Evolutionary conservation across 2,329 filamentous ascomycete genomes (phyloP), one percentile per base, ranked within the genome.

Genomic region (Paecilomyces sp.): DNA sequence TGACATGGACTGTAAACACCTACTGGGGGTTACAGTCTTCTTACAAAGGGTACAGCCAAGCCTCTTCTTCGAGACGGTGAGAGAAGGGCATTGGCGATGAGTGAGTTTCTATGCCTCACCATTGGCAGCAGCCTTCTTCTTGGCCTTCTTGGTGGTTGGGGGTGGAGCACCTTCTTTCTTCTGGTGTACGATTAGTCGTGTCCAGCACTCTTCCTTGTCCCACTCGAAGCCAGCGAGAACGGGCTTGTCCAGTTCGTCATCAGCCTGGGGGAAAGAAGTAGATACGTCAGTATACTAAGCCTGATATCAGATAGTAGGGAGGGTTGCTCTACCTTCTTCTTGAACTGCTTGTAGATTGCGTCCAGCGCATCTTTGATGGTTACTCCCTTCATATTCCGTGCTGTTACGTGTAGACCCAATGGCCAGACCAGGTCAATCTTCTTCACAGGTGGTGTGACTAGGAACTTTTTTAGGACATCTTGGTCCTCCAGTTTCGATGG

Each of bases 331-430:
- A 92, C 93, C 85, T 92, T 89, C 86, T 97, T 97, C 85, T 95
- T 96, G 83, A 91, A 96, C 68, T 90, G 85, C 83, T 96, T 97
- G 83, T 96, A 83, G 78, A 97, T 97, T 70, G 91, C 93, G 75
- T 97, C 92, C 75, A 96, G 75, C 60, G 92, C 92, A 77, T 97
- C 93, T 82, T 97, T 97, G 83, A 97, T 93, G 60, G 93, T 97
- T 67, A 97, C 92, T 59, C 93, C 93, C 77, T 92, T 93, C 69
- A 92, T 80, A 79, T 97, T 97, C 71, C 93, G 86, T 72, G 92
- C 93, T 33, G 89, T 90, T 66, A 97, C 90, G 71, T 93, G 88
- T 59, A 94, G 84, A 57, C 93, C 93, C 57, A 95, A 81, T 15
- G 91, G 90, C 83, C 96, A 96, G 78, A 92, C 87, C 54, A 97